Base-by-base conservation (phyloP, 768 basidiomycete genomes). In the Boletus rex-veris region DNA sequence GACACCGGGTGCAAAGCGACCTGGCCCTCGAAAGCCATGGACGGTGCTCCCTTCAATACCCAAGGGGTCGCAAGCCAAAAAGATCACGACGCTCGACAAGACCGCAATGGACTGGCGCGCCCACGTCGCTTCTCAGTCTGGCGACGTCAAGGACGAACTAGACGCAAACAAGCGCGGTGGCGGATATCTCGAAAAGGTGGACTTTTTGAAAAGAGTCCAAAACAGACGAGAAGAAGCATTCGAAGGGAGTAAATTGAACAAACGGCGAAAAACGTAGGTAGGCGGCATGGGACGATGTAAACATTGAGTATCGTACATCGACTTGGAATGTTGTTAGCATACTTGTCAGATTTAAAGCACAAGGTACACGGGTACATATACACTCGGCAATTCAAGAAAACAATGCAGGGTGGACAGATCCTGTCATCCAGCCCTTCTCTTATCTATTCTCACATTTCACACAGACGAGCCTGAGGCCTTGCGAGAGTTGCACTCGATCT, bases 81-180 rank as follows among this genome's bases (percentile, higher is more conserved):
- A 88, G 70, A 75, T 94, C 8, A 84, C 87, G 21, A 92, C 90
- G 24, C 75, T 94, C 14, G 90, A 92, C 57, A 93, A 92, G 67
- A 90, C 88, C 0, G 83, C 86, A 12, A 83, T 94, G 80, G 92
- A 94, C 65, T 94, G 92, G 92, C 77, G 78, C 28, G 70, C 81
- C 1, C 90, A 92, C 60, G 69, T 90, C 14, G 69, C 76, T 18
- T 56, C 77, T 0, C 70, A 78, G 47, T 62, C 69, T 24, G 63
- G 67, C 18, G 78, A 74, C 4, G 63, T 85, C 9, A 78, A 81
- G 55, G 85, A 90, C 59, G 87, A 90, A 56, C 76, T 94, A n/a
- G 82, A 87, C 45, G 81, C 81, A 4, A 86, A 91, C 54, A 75
- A 85, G 44, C 79, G 85, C 39, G 81, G 84, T 0, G 90, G 88